Evolutionary conservation across 192 early-diverging fungal species (phyloP).

Genomic region (Coemansia sp.): DNA sequence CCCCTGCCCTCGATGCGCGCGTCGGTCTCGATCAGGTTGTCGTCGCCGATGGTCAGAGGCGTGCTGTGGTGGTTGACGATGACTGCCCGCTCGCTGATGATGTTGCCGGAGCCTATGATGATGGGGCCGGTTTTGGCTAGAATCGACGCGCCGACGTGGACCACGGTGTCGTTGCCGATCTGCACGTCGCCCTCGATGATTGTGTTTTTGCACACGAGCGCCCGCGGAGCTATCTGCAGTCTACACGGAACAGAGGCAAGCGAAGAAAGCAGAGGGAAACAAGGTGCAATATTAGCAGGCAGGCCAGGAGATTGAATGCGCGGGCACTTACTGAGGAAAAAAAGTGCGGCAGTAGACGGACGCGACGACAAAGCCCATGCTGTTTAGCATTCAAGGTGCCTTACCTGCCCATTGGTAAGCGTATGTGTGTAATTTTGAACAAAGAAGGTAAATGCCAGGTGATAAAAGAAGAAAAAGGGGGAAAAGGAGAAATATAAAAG

Average conservation of each 20-base stretch:
- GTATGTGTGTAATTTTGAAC: too few species aligned
- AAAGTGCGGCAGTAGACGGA: too few species aligned
- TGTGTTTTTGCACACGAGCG: conserved; percentile 48
- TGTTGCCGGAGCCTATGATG: conserved; percentile 50
- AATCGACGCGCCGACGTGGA: conserved; percentile 48
- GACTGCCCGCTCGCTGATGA: conserved; percentile 41
- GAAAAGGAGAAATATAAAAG: neutral
- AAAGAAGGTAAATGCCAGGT: neutral
- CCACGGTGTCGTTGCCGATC: conserved; percentile 46
- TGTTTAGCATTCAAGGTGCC: too few species aligned
- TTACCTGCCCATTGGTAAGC: conserved; percentile 8
- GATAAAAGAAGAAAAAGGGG: neutral
- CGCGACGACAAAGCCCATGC: too few species aligned
- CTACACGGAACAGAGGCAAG: conserved; percentile 10
- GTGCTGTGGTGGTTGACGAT: conserved; percentile 39
- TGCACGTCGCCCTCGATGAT: conserved; percentile 46
- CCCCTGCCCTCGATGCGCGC: conserved; percentile 38
- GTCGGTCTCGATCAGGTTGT: conserved; percentile 48
- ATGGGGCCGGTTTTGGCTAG: conserved; percentile 48
- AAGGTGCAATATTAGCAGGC: neutral
- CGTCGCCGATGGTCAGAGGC: conserved; percentile 45
- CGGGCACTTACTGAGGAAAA: too few species aligned
- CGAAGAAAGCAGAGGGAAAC: neutral
- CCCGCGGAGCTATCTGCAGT: conserved; percentile 40
- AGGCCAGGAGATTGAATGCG: neutral